Conservation (phyloP, 768 basidiomycete genomes). For the Dictyophora rubrovolvata region DNA sequence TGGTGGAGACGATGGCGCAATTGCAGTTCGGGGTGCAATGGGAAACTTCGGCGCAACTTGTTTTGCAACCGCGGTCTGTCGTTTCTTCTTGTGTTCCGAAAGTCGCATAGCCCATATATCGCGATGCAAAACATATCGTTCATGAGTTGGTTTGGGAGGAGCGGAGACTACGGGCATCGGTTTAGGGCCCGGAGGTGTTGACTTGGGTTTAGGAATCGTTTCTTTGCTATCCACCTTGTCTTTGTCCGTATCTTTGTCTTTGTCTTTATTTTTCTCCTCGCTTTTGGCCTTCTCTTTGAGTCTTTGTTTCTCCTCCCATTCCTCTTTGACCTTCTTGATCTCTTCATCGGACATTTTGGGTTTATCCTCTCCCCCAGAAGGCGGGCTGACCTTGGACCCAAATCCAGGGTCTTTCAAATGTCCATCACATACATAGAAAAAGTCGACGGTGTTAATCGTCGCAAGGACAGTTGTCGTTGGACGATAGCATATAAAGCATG, state of each 20-base stretch:
- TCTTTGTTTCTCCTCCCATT: constrained; percentile 70
- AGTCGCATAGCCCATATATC: constrained; percentile 75
- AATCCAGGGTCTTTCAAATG: constrained; percentile 79
- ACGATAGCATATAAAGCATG: constrained; percentile 71
- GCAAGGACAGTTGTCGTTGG: constrained; percentile 79
- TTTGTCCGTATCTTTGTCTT: constrained; percentile 17
- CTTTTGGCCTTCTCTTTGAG: constrained; percentile 48
- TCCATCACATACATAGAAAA: constrained; percentile 72
- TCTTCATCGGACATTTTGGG: constrained; percentile 51
- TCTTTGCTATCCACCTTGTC: constrained; percentile 30
- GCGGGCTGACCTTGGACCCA: constrained; percentile 37
- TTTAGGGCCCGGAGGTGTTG: constrained; percentile 17
- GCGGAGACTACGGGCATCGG: constrained; percentile 23
- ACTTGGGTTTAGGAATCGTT: constrained; percentile 21
- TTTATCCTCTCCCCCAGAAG: constrained; percentile 18
- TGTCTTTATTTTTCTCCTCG: constrained; percentile 29
- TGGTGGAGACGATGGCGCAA: background rate
- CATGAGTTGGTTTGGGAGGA: constrained; percentile 32
- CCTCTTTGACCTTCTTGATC: constrained; percentile 64
- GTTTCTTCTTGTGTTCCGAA: constrained; percentile 59
- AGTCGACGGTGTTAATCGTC: constrained; percentile 74
- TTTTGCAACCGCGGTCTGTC: constrained; percentile 56
- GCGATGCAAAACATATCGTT: constrained; percentile 73
- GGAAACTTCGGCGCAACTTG: constrained; percentile 65
- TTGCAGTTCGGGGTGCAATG: constrained; percentile 34